phyloP scores from a whole-genome alignment of 768 basidiomycete genomes.

The Punctularia strigosozonata region DNA sequence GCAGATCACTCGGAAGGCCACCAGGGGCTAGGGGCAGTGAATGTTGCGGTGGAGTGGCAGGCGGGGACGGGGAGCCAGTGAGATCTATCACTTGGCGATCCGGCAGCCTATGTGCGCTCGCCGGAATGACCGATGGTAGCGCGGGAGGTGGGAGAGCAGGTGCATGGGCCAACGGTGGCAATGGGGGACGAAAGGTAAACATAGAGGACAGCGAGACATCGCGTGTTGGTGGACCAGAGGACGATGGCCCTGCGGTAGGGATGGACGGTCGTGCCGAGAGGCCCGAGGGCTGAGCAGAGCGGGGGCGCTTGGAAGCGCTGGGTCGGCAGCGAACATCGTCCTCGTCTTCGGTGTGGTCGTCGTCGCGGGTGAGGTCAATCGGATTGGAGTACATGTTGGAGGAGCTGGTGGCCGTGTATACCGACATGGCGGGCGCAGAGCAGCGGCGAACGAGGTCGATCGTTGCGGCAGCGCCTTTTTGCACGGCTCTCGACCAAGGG shows the following conservation, averaged over 20 bases:
- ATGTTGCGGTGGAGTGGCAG: slow-evolving; percentile 31
- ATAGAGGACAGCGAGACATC: slow-evolving; percentile 15
- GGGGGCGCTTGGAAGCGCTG: slow-evolving; percentile 8
- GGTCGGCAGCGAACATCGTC: slow-evolving; percentile 9
- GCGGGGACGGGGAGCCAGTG: slow-evolving; percentile 47
- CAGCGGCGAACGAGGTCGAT: too few species aligned
- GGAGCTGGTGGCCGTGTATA: slow-evolving; percentile 14
- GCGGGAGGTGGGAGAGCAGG: not conserved
- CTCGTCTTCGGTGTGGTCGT: slow-evolving; percentile 39
- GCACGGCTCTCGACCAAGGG: too few species aligned
- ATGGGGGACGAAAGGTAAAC: slow-evolving; percentile 12
- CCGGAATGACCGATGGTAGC: slow-evolving; percentile 2
- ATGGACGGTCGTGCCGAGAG: slow-evolving; percentile 6
- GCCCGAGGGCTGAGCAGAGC: slow-evolving; percentile 2
- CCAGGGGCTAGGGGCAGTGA: slow-evolving; percentile 13
- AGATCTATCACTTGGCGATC: slow-evolving; percentile 63
- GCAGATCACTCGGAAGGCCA: slow-evolving; percentile 41
- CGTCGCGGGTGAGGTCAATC: slow-evolving; percentile 65
- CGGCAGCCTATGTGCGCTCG: too few species aligned
- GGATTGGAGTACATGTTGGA: slow-evolving; percentile 33
- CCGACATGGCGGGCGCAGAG: too few species aligned
- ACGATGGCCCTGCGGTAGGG: slow-evolving; percentile 1
- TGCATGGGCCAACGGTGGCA: not conserved
- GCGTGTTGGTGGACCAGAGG: slow-evolving; percentile 1
- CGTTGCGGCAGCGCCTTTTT: too few species aligned